These are phyloP conservation scores for Teratosphaeria nubilosa DNA, from an alignment of 2,329 filamentous ascomycete genomes.

Conservation along the genomic window DNA sequence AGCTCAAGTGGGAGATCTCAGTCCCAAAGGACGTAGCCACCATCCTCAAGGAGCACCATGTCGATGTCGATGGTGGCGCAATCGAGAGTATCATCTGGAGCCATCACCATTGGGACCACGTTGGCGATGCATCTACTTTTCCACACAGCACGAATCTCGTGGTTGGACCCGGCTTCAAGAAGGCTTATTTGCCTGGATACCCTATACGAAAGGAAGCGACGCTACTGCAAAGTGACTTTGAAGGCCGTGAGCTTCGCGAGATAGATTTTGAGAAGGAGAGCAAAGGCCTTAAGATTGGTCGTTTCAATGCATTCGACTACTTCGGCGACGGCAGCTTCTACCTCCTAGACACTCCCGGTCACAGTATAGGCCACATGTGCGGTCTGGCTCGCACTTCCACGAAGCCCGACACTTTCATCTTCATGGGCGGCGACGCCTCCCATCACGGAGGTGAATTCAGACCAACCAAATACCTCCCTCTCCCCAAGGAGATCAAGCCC, in stretches of 20 bases:
- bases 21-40: constrained; percentile 36
- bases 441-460: constrained; percentile 28
- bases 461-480: constrained; percentile 32
- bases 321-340: constrained; percentile 50
- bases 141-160: constrained; percentile 33
- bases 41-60: constrained; percentile 30
- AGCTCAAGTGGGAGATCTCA: constrained; percentile 26
- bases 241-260: constrained; percentile 28
- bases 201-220: constrained; percentile 31
- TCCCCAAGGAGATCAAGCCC: constrained; percentile 25
- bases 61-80: constrained; percentile 28
- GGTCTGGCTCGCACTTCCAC: constrained; percentile 37
- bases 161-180: constrained; percentile 40
- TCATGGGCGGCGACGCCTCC: constrained; percentile 41
- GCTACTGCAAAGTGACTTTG: constrained; percentile 33
- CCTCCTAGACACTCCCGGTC: constrained; percentile 44
- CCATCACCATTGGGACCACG: constrained; percentile 25
- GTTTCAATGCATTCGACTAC: constrained; percentile 42
- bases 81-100: constrained; percentile 25
- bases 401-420: constrained; percentile 33
- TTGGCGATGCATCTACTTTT: constrained; percentile 32
- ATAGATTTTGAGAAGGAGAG: constrained; percentile 26
- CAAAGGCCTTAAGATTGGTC: constrained; percentile 32
- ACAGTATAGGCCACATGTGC: constrained; percentile 42
- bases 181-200: constrained; percentile 34